Conservation (phyloP, 441 rosid genomes). For the Arabidopsis hybrid region DNA sequence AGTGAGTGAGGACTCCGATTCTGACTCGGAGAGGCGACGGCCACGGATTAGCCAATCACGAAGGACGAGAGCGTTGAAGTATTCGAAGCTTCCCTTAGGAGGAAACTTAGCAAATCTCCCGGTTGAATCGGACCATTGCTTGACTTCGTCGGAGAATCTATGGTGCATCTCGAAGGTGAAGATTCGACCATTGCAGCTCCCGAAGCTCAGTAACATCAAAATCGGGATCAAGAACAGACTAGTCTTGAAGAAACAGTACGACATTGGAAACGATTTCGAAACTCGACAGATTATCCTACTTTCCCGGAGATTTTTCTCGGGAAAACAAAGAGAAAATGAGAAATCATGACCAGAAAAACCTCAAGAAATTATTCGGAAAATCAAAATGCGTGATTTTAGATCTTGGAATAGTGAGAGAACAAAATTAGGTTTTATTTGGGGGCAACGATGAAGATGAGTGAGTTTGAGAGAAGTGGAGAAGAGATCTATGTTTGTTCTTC, state of each 20-base stretch:
- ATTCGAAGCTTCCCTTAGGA: conserved; percentile 67
- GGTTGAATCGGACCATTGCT: conserved; percentile 58
- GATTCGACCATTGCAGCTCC: conserved; percentile 60
- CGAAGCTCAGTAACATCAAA: conserved; percentile 42
- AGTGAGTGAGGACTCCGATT: conserved; percentile 56
- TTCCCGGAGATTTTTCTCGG: conserved; percentile 39
- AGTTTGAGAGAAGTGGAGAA: conserved; percentile 23
- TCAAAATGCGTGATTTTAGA: conserved; percentile 18
- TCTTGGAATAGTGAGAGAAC: conserved; percentile 24
- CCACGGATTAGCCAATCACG: conserved; percentile 70
- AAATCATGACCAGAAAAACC: conserved; percentile 24
- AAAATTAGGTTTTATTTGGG: conserved; percentile 25
- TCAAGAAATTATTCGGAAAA: conserved; percentile 13
- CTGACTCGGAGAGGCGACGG: conserved; percentile 54
- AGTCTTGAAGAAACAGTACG: conserved; percentile 42
- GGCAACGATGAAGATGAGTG: conserved; percentile 3
- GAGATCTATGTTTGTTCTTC: conserved; percentile 16
- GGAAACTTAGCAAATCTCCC: conserved; percentile 61
- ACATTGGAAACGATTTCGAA: conserved; percentile 39
- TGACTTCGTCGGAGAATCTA: conserved; percentile 70
- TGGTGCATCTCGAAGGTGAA: conserved; percentile 89
- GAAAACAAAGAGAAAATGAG: conserved; percentile 34
- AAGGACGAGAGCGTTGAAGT: conserved; percentile 67
- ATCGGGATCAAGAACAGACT: conserved; percentile 51
- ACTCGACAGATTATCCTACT: conserved; percentile 35